Base-by-base conservation (phyloP, 2,329 filamentous ascomycete genomes). In the Cytospora paraplurivora region DNA sequence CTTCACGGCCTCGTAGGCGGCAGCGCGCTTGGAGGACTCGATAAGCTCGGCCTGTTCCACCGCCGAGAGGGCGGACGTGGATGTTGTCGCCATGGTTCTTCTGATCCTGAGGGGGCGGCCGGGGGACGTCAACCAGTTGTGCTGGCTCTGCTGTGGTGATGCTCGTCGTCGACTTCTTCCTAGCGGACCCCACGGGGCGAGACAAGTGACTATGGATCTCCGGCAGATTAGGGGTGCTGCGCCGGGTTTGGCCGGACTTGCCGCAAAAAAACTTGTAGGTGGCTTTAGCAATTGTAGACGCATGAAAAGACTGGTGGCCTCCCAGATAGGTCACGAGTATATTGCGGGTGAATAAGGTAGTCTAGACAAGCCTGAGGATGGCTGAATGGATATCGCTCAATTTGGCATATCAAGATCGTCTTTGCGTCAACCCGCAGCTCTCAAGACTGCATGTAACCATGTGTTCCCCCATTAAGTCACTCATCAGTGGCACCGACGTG, bases 11-110 rank as follows among this genome's bases (percentile, higher is more conserved):
- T 85, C 86, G 75, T 83, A 87, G 67, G 90, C 91, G 59, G 91
- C 91, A 50, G 85, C 83, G 71, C 87, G 85, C 78, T 95, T 95
- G 66, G 91, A 90, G 41, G 82, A 79, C 76, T 94, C 90, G 68
- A 93, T 78, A 21, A 84, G 78, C 63, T 59, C 52, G 13, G 70
- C 71, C 63, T 72, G 70, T 58, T 72, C 68, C 52, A 69, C 59
- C 7, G 62, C 67, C 17, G 67, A 62, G 56, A 67, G 55, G 33
- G 72, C 71, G 35, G 70, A 71, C 2, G 66, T 51, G 34, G 70
- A 63, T 52, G 71, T 69, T 15, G 74, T 73, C n/a, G 76, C 71
- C 77, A 80, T 79, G 53, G 59, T 68, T 71, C 68, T 70, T 55
- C 27, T 27, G 27, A 55, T 66, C 27, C 51, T 60, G 27, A 41